Conservation (phyloP, 768 basidiomycete species). For the Russula lepida region DNA sequence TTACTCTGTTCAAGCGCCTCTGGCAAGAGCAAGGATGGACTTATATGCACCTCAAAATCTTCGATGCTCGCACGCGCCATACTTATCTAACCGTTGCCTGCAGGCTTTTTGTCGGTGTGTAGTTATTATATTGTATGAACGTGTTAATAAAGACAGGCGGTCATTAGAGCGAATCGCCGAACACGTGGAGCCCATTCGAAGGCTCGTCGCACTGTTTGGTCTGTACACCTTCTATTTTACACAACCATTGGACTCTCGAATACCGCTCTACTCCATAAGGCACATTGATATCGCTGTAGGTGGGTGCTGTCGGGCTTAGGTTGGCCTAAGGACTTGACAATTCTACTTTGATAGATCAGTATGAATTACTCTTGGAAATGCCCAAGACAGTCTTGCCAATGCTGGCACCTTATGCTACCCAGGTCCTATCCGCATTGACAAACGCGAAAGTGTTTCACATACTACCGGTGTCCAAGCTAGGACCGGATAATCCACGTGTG, state of each 20-base stretch:
- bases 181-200: conserved; percentile 44
- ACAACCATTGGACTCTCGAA: conserved; percentile 50
- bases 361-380: conserved; percentile 40
- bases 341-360: conserved; percentile 41
- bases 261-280: conserved; percentile 40
- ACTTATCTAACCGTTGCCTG: conserved; percentile 50
- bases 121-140: not conserved
- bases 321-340: conserved; percentile 21
- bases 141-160: not conserved
- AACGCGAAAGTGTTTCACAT: conserved; percentile 48
- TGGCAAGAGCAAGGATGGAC: conserved; percentile 67
- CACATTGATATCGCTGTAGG: conserved; percentile 50
- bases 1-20: conserved; percentile 58
- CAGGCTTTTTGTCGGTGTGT: conserved; percentile 60
- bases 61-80: conserved; percentile 59
- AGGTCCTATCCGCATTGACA: conserved; percentile 42
- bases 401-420: conserved; percentile 43
- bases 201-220: conserved; percentile 56
- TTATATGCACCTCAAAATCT: conserved; percentile 67
- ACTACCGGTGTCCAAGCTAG: conserved; percentile 43
- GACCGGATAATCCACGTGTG: conserved; percentile 50
- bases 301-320: conserved; percentile 27
- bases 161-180: conserved; percentile 44
- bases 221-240: conserved; percentile 62
- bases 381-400: conserved; percentile 38